Percentiles rank a stretch among this genome's conserved stretches.
Evolutionary conservation across 75 land plant genomes (phyloP).

Genomic region (Pinus albicaulis): DNA sequence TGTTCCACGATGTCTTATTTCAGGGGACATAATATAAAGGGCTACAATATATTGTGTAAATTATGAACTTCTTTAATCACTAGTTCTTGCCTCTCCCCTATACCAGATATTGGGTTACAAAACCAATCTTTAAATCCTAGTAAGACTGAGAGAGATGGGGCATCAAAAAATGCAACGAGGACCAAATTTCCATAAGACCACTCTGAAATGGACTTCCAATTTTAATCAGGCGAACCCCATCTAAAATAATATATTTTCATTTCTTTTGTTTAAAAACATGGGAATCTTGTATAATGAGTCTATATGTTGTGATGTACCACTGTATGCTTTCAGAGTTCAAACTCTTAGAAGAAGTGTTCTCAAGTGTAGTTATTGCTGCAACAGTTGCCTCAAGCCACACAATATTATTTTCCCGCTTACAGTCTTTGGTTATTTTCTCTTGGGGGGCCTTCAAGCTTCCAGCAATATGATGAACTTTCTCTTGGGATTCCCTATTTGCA

Average conservation of each 20-base stretch:
- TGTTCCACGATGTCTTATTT: slow-evolving; percentile 99
- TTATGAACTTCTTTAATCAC: slow-evolving; percentile 93
- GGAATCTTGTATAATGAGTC: slow-evolving; percentile 96
- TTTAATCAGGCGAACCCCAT: slow-evolving; percentile 98
- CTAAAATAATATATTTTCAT: too few species aligned
- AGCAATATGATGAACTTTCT: too few species aligned
- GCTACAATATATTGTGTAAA: slow-evolving; percentile 96
- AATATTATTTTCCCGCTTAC: too few species aligned
- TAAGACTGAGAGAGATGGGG: slow-evolving; percentile 99
- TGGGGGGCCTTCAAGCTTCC: too few species aligned
- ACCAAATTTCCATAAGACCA: slow-evolving; percentile 99
- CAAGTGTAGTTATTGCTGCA: too few species aligned
- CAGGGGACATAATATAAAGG: slow-evolving; percentile 87
- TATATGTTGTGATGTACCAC: too few species aligned
- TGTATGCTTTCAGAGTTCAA: too few species aligned
- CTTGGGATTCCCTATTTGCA: too few species aligned
- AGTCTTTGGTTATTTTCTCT: too few species aligned
- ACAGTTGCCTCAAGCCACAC: too few species aligned
- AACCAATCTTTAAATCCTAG: slow-evolving; percentile 99
- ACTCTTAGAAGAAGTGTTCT: too few species aligned
- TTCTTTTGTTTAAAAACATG: slow-evolving; percentile 97
- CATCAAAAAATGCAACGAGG: slow-evolving; percentile 98
- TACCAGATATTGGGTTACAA: slow-evolving; percentile 90
- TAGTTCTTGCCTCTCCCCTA: slow-evolving; percentile 97
- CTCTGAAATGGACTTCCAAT: slow-evolving; percentile 99